These are phyloP conservation scores for Omphalotus guepiniiformis DNA, from an alignment of 768 basidiomycete species.

Conservation along the genomic window DNA sequence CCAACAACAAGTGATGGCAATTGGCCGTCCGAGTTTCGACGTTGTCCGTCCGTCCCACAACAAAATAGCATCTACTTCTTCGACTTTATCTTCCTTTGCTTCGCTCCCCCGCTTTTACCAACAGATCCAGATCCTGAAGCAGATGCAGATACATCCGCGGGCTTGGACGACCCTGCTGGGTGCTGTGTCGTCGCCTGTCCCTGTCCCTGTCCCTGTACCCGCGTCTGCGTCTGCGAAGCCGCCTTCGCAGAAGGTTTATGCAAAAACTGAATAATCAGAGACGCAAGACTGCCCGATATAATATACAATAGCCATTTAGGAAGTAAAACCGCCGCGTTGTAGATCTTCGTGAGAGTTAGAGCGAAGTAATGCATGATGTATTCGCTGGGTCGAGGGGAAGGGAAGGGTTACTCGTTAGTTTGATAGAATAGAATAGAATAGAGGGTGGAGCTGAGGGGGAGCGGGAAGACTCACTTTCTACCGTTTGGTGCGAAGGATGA, in stretches of 20 bases:
- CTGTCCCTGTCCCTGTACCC: neutral
- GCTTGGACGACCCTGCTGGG: neutral
- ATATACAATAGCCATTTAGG: conserved; percentile 75
- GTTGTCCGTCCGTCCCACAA: no score
- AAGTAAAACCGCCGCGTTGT: conserved; percentile 46
- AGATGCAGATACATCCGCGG: neutral
- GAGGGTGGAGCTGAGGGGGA: no score
- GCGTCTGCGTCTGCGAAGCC: neutral
- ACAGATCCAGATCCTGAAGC: conserved; percentile 2
- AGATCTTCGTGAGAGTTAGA: conserved; percentile 40
- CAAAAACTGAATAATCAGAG: conserved; percentile 61
- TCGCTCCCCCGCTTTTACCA: conserved; percentile 21
- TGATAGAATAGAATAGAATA: neutral
- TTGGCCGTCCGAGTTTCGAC: no score
- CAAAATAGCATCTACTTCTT: conserved; percentile 33
- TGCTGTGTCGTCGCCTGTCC: neutral
- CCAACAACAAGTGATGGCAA: no score
- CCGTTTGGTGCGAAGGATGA: conserved; percentile 74
- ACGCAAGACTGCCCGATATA: conserved; percentile 60
- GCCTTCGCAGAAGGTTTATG: conserved; percentile 33
- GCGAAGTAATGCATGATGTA: conserved; percentile 61
- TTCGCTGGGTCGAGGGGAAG: conserved; percentile 43
- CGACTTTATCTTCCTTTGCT: conserved; percentile 28
- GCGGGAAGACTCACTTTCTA: conserved; percentile 56
- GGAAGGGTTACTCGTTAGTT: neutral